Conservation (phyloP, 371 early-diverging fungal genomes). For the Rhizopus microsporus region DNA sequence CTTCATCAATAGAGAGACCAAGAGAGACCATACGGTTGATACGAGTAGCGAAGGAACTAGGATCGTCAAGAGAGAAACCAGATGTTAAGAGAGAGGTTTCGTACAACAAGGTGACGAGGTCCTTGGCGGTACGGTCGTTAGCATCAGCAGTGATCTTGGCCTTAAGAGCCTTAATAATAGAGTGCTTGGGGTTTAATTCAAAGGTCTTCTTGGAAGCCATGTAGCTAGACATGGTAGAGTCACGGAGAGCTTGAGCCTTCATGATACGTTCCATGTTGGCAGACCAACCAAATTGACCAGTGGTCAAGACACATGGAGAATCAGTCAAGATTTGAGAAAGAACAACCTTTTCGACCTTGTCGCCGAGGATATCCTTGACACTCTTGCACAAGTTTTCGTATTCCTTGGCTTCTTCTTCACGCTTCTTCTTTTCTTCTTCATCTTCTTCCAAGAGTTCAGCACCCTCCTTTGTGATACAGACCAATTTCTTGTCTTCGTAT, state of each 20-base stretch:
- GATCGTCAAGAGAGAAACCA: slow-evolving; percentile 97
- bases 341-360: slow-evolving; percentile 97
- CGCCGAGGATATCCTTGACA: slow-evolving; percentile 92
- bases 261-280: slow-evolving; percentile 99
- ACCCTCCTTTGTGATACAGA: slow-evolving; percentile 98
- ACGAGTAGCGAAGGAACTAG: slow-evolving; percentile 89
- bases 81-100: slow-evolving; percentile 94
- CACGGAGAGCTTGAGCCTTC: slow-evolving; percentile 98
- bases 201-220: slow-evolving; percentile 98
- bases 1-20: slow-evolving; percentile 92
- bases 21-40: slow-evolving; percentile 99
- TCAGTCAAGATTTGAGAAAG: slow-evolving; percentile 93
- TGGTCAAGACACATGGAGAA: slow-evolving; percentile 97
- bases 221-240: slow-evolving; percentile 94
- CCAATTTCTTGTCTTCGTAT: slow-evolving; percentile 98
- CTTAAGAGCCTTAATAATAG: slow-evolving; percentile 92
- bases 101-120: slow-evolving; percentile 90
- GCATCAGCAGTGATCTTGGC: slow-evolving; percentile 87
- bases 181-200: slow-evolving; percentile 95
- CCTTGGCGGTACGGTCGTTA: slow-evolving; percentile 97
- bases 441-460: slow-evolving; percentile 94
- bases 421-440: slow-evolving; percentile 90
- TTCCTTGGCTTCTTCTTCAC: slow-evolving; percentile 86
- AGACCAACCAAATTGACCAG: slow-evolving; percentile 98
- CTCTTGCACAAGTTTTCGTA: slow-evolving; percentile 83